A percentile compares a stretch with the other conserved stretches of the same genome.
These are phyloP conservation scores for Cruciata laevipes DNA, from an alignment of 257 asterid species.

Conservation along the genomic window DNA sequence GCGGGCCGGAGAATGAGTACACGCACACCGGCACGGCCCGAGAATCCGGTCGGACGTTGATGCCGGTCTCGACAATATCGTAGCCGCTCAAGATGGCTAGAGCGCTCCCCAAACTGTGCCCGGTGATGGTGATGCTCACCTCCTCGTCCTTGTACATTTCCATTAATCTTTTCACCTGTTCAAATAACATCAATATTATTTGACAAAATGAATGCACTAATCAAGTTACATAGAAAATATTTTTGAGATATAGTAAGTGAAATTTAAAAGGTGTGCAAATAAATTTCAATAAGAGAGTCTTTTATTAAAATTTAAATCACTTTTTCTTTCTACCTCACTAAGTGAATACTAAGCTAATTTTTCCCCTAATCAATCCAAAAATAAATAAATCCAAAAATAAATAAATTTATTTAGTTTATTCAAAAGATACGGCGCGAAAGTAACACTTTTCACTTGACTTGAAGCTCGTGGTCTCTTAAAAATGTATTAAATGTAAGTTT, in stretches of 20 bases:
- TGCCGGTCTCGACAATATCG: conserved; percentile 24
- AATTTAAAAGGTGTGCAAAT: no score
- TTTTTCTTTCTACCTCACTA: no score
- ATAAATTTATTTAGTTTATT: no score
- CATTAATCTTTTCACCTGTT: conserved; percentile 17
- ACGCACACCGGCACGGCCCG: conserved; percentile 28
- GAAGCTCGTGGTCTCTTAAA: neutral
- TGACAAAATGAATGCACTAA: no score
- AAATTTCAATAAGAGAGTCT: no score
- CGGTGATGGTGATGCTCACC: conserved; percentile 23
- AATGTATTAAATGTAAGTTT: neutral
- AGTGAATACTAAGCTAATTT: no score
- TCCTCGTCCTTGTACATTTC: conserved; percentile 19
- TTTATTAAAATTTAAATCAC: no score
- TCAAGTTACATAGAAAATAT: no score
- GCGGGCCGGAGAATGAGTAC: conserved; percentile 42
- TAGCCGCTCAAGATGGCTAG: conserved; percentile 27
- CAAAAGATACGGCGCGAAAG: neutral
- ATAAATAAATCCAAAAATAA: no score
- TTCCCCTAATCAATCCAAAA: no score
- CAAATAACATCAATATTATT: no score
- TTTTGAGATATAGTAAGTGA: no score
- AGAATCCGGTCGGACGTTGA: conserved; percentile 6
- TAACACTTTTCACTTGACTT: neutral
- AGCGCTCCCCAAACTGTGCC: conserved; percentile 28